phyloP scores from a whole-genome alignment of 202 grass and related monocot species.

The Zoysia matrella region DNA sequence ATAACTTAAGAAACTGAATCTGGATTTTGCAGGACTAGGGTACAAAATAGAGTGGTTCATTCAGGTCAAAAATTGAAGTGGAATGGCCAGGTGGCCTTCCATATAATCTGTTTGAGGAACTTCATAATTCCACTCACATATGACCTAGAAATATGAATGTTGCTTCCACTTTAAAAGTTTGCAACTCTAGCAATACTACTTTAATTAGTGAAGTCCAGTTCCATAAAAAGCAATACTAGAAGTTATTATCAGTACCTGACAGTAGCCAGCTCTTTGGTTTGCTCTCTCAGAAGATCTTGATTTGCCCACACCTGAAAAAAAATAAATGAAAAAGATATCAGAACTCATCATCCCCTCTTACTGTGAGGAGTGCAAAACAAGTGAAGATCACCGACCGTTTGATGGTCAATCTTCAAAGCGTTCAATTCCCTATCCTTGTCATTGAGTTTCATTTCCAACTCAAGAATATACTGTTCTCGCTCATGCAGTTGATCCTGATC shows the following conservation, averaged over 20 bases:
- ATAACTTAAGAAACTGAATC: neutral
- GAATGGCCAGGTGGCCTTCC: neutral
- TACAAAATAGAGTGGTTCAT: neutral
- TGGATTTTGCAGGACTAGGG: neutral
- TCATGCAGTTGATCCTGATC: constrained; percentile 92
- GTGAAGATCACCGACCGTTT: constrained; percentile 64
- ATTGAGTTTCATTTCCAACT: constrained; percentile 85
- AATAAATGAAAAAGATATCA: constrained; percentile 10
- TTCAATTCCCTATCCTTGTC: constrained; percentile 79
- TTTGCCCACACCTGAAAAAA: constrained; percentile 86
- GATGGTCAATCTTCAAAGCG: constrained; percentile 88
- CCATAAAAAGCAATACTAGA: constrained; percentile 5
- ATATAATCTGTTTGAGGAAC: constrained; percentile 2
- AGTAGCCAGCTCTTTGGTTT: constrained; percentile 88
- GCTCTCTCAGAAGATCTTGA: constrained; percentile 94
- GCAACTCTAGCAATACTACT: neutral
- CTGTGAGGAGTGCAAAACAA: constrained; percentile 25
- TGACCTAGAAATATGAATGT: neutral
- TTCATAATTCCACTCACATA: neutral
- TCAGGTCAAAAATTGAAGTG: neutral
- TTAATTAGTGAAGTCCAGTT: neutral
- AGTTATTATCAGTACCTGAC: constrained; percentile 62
- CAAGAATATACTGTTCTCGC: constrained; percentile 80
- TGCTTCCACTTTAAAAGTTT: constrained; percentile 8
- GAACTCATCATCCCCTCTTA: neutral